Percentiles rank a stretch among this genome's conserved stretches.
phyloP scores from a whole-genome alignment of 1,284 basidiomycete genomes.

The Pseudozyma pruni region DNA sequence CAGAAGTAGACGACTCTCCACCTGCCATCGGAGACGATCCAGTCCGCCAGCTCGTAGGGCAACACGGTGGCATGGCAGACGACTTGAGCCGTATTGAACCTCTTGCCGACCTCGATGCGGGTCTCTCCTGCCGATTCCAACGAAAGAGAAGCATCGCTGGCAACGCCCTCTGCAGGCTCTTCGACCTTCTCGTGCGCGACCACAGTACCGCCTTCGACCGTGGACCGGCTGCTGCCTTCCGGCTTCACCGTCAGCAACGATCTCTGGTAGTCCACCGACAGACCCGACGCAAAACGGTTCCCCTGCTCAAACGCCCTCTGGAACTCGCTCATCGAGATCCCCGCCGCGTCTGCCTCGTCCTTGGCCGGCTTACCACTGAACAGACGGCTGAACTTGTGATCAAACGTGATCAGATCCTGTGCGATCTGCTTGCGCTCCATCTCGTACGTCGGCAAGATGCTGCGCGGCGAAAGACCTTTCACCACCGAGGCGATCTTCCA shows the following conservation, averaged over 20 bases:
- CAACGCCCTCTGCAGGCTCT: constrained; percentile 10
- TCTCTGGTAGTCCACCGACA: constrained; percentile 32
- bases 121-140: constrained; percentile 23
- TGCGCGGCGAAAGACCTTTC: constrained; percentile 76
- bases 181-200: constrained; percentile 15
- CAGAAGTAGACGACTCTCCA: constrained; percentile 37
- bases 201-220: constrained; percentile 17
- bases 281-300: constrained; percentile 31
- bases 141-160: constrained; percentile 16
- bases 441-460: constrained; percentile 74
- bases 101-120: constrained; percentile 32
- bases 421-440: constrained; percentile 73
- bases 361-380: constrained; percentile 79
- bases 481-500: constrained; percentile 78
- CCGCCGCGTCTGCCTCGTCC: constrained; percentile 73
- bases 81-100: constrained; percentile 30
- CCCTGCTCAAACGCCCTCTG: constrained; percentile 68
- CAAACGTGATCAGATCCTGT: constrained; percentile 81
- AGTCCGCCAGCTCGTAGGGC: constrained; percentile 39
- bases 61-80: constrained; percentile 27
- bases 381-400: constrained; percentile 78
- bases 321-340: constrained; percentile 77
- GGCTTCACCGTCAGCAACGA: constrained; percentile 32
- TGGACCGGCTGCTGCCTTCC: constrained; percentile 14
- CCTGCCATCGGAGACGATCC: constrained; percentile 27